Conservation (phyloP, 2,329 filamentous ascomycete genomes). For the Raffaelea arxii region DNA sequence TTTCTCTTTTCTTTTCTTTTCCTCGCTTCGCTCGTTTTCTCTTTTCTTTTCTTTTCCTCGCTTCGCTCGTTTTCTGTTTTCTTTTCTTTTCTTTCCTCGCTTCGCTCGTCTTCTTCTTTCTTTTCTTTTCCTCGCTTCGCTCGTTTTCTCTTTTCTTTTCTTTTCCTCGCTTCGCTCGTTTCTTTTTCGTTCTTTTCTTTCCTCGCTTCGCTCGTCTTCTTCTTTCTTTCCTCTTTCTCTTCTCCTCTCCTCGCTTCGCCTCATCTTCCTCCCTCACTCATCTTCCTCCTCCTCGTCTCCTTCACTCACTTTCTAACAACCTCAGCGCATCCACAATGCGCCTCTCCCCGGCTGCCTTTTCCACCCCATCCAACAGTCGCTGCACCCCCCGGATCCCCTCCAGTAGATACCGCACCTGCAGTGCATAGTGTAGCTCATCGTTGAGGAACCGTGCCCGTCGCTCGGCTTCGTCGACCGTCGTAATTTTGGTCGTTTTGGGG, state of each 20-base stretch:
- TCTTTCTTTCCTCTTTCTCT: too few relatives aligned
- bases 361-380: conserved; percentile 51
- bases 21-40: too few relatives aligned
- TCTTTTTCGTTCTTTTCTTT: not conserved
- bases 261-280: conserved; percentile 3
- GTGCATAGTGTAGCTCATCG: conserved; percentile 48
- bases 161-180: too few relatives aligned
- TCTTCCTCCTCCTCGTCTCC: conserved; percentile 19
- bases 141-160: too few relatives aligned
- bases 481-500: too few relatives aligned
- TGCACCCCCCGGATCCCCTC: conserved; percentile 46
- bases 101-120: too few relatives aligned
- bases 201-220: not conserved
- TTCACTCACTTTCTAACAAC: conserved; percentile 40
- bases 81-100: too few relatives aligned
- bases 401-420: conserved; percentile 43
- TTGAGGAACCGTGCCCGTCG: conserved; percentile 46
- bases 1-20: too few relatives aligned
- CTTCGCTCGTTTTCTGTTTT: too few relatives aligned
- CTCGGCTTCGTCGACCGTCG: conserved; percentile 43
- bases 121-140: too few relatives aligned
- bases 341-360: conserved; percentile 43
- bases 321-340: conserved; percentile 47
- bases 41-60: too few relatives aligned
- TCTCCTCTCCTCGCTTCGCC: conserved; percentile 5